Percentiles rank a stretch among this genome's conserved stretches.
These are phyloP conservation scores for Pseudogymnoascus sp. DNA, from an alignment of 2,329 filamentous ascomycete genomes.

Conservation along the genomic window DNA sequence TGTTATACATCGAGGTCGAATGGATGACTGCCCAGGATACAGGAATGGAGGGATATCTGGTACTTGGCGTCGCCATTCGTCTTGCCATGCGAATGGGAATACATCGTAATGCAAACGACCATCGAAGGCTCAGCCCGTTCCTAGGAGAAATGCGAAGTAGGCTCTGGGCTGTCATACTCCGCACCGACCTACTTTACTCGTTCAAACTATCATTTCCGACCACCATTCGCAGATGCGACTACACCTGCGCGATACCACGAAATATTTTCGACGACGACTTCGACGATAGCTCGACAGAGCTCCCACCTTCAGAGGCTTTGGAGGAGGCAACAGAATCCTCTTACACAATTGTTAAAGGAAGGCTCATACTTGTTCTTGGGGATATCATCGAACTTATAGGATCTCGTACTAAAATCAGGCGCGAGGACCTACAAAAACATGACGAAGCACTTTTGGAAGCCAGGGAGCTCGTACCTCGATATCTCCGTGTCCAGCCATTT, in stretches of 20 bases:
- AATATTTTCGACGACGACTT: slow-evolving; percentile 12
- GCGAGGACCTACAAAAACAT: slow-evolving; percentile 7
- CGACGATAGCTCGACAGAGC: slow-evolving; percentile 1
- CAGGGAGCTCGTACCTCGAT: neutral
- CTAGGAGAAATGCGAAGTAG: slow-evolving; percentile 11
- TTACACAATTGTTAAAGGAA: slow-evolving; percentile 10
- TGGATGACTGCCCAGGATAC: slow-evolving; percentile 13
- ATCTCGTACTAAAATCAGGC: neutral
- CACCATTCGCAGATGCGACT: slow-evolving; percentile 9
- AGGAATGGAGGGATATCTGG: slow-evolving; percentile 11
- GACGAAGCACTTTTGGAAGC: slow-evolving; percentile 3
- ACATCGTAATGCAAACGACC: slow-evolving; percentile 9
- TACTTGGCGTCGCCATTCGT: slow-evolving; percentile 11
- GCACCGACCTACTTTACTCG: slow-evolving; percentile 11
- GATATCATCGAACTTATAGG: slow-evolving; percentile 11
- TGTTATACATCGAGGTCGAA: slow-evolving; percentile 13
- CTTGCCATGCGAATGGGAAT: slow-evolving; percentile 14
- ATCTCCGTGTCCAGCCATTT: neutral
- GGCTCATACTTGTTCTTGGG: slow-evolving; percentile 9
- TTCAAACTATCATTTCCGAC: slow-evolving; percentile 11
- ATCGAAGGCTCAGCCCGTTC: slow-evolving; percentile 11
- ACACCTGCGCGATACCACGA: slow-evolving; percentile 6
- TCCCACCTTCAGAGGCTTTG: slow-evolving; percentile 9
- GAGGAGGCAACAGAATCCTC: slow-evolving; percentile 11
- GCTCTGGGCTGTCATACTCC: slow-evolving; percentile 9